These are phyloP conservation scores for Gossypium stocksii DNA, from an alignment of 345 rosid species.

Conservation along the genomic window DNA sequence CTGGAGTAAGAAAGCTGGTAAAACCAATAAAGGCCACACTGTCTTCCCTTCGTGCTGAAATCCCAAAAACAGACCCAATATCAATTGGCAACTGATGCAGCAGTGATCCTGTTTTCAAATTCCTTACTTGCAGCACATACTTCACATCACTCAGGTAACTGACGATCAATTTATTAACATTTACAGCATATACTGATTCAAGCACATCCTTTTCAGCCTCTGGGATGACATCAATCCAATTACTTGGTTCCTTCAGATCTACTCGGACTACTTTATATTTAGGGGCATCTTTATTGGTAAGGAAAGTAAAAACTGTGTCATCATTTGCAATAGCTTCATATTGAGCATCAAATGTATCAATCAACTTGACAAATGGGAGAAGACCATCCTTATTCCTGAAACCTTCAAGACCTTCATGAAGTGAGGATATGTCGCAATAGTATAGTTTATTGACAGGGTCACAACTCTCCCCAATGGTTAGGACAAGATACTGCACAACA, in stretches of 20 bases:
- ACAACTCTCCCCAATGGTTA: constrained; percentile 48
- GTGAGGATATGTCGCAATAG: constrained; percentile 65
- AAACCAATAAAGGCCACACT: constrained; percentile 54
- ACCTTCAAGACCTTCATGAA: constrained; percentile 65
- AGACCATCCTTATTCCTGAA: constrained; percentile 39
- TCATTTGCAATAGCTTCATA: constrained; percentile 73
- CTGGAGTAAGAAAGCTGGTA: constrained; percentile 81
- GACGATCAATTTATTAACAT: constrained; percentile 57
- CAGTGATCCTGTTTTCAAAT: constrained; percentile 63
- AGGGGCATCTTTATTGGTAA: constrained; percentile 80
- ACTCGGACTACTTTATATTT: constrained; percentile 73
- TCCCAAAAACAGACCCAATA: constrained; percentile 63
- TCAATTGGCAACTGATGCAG: constrained; percentile 71
- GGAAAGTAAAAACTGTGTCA: constrained; percentile 65
- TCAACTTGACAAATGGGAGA: constrained; percentile 74
- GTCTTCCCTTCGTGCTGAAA: constrained; percentile 66
- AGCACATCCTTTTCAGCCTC: constrained; percentile 82
- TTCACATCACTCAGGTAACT: constrained; percentile 89
- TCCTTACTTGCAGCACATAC: constrained; percentile 69
- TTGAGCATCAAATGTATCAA: constrained; percentile 64
- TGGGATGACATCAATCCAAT: constrained; percentile 34
- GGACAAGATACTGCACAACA: constrained; percentile 65
- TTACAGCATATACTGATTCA: constrained; percentile 58
- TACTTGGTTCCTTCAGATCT: constrained; percentile 39
- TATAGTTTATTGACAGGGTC: constrained; percentile 89